These are phyloP conservation scores for Kondoa subrosea DNA, from an alignment of 768 basidiomycete genomes.

Conservation along the genomic window DNA sequence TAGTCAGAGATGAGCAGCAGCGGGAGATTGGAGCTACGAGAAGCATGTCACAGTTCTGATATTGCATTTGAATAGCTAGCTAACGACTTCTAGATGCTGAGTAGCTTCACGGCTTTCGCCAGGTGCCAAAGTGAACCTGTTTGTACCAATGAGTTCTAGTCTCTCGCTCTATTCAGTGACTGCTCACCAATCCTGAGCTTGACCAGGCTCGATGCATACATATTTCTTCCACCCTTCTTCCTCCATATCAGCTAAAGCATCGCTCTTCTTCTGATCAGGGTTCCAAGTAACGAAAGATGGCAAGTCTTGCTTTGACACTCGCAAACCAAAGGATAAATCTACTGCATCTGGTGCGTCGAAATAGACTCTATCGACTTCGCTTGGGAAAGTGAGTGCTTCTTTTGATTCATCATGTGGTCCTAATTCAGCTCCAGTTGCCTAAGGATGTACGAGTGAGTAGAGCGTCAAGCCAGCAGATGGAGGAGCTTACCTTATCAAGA, in stretches of 20 bases:
- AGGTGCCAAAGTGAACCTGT: background rate
- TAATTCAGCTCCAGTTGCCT: slow-evolving; percentile 27
- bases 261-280: slow-evolving; percentile 43
- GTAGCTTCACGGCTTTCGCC: background rate
- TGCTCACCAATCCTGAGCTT: background rate
- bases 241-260: slow-evolving; percentile 73
- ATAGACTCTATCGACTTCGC: slow-evolving; percentile 27
- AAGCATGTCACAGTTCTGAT: background rate
- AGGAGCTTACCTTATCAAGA: slow-evolving; percentile 49
- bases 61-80: too few relatives aligned
- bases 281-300: slow-evolving; percentile 88
- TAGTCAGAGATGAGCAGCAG: too few relatives aligned
- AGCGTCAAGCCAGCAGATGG: too few relatives aligned
- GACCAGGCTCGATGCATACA: slow-evolving; percentile 68
- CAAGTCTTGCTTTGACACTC: slow-evolving; percentile 18
- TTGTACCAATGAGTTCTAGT: background rate
- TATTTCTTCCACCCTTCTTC: slow-evolving; percentile 68
- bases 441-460: too few relatives aligned
- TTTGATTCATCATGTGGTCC: slow-evolving; percentile 44
- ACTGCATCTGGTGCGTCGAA: slow-evolving; percentile 21
- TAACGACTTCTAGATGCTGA: background rate
- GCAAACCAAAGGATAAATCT: slow-evolving; percentile 9
- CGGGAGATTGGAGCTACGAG: too few relatives aligned
- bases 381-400: slow-evolving; percentile 47
- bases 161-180: background rate